These are phyloP conservation scores for Leccinum obscurum DNA, from an alignment of 768 basidiomycete species.

Conservation along the genomic window DNA sequence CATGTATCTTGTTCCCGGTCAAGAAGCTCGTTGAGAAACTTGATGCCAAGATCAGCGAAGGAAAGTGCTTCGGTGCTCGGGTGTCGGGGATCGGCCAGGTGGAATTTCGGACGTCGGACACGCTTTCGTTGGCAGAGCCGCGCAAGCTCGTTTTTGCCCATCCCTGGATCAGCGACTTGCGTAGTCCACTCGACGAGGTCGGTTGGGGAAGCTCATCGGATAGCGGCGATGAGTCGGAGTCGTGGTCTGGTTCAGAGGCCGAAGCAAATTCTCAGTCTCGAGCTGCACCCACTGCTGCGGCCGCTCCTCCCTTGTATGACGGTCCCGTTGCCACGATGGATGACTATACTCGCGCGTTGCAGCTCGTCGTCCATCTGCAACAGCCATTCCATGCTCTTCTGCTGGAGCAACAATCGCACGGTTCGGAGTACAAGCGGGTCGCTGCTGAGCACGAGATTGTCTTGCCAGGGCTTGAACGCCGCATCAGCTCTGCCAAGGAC, in stretches of 20 bases:
- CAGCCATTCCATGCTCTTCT: slow-evolving; percentile 11
- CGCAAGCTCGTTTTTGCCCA: slow-evolving; percentile 4
- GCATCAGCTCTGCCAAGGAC: neutral
- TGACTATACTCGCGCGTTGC: slow-evolving; percentile 3
- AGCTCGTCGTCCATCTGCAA: slow-evolving; percentile 6
- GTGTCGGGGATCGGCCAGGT: slow-evolving; percentile 5
- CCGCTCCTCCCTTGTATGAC: neutral
- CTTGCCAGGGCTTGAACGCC: neutral
- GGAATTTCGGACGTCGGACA: slow-evolving; percentile 1
- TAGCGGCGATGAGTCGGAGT: neutral
- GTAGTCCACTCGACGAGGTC: neutral
- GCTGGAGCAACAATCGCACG: slow-evolving; percentile 1
- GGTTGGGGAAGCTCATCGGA: neutral
- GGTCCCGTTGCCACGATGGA: neutral
- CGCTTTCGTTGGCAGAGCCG: too few relatives aligned
- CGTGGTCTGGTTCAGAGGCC: neutral
- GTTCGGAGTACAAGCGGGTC: neutral
- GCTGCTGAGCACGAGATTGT: neutral
- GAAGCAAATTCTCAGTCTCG: neutral
- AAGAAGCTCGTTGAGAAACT: neutral
- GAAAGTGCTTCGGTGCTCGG: neutral
- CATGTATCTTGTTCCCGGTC: too few relatives aligned
- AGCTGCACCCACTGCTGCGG: neutral
- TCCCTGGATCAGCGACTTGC: slow-evolving; percentile 17
- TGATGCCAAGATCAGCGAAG: neutral